Conservation (phyloP, 2,329 filamentous ascomycete genomes). For the Aaosphaeria arxii region DNA sequence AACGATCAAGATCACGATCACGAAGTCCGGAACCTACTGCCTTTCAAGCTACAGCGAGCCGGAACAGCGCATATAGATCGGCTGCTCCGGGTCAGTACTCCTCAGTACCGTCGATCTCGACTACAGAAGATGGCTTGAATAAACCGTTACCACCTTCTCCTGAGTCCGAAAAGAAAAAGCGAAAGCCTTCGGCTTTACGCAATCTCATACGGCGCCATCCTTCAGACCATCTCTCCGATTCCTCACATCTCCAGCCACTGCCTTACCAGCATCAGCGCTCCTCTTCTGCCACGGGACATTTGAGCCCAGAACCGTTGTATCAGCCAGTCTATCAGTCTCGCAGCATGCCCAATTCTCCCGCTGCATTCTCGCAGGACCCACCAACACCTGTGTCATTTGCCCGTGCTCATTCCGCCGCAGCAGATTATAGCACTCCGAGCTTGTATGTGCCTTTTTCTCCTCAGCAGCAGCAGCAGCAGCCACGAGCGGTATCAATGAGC, state of each 20-base stretch:
- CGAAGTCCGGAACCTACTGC: conserved; percentile 18
- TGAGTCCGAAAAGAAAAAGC: conserved; percentile 18
- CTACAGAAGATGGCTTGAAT: conserved; percentile 17
- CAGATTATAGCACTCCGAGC: conserved; percentile 7
- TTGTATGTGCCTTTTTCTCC: conserved; percentile 15
- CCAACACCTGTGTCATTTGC: conserved; percentile 9
- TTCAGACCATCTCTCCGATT: conserved; percentile 14
- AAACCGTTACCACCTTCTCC: conserved; percentile 29
- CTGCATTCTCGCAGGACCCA: conserved; percentile 12
- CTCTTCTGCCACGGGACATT: conserved; percentile 14
- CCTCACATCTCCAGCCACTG: conserved; percentile 20
- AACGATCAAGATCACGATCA: not conserved
- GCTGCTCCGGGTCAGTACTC: conserved; percentile 10
- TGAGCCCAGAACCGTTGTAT: conserved; percentile 17
- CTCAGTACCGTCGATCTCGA: conserved; percentile 16
- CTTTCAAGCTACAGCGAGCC: conserved; percentile 25
- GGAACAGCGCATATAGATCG: conserved; percentile 16
- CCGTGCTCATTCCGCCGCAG: conserved; percentile 21
- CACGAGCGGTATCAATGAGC: conserved; percentile 13
- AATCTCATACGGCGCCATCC: conserved; percentile 24
- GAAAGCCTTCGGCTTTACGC: conserved; percentile 21
- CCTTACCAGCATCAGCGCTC: conserved; percentile 17
- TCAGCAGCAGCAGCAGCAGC: conserved; percentile 4
- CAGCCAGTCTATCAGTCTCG: conserved; percentile 12
- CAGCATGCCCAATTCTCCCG: conserved; percentile 35